Percentiles rank a stretch among this genome's conserved stretches.
phyloP scores from a whole-genome alignment of 176 grass and related monocot species.

The Carex pumila region DNA sequence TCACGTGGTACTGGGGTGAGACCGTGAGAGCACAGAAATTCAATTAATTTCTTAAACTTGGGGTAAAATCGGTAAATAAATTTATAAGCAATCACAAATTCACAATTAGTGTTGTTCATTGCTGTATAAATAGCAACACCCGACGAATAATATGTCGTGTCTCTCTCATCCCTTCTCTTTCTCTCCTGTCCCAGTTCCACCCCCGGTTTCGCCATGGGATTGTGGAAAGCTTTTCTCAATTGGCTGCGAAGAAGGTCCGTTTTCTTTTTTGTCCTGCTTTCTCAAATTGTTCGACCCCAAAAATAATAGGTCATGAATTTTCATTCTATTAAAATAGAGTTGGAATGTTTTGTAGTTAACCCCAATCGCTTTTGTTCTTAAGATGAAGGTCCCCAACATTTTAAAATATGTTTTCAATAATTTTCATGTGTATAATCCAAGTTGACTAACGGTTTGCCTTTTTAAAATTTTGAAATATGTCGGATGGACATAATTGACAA shows the following conservation, averaged over 20 bases:
- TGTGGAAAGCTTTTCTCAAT: conserved; percentile 96
- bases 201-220: conserved; percentile 47
- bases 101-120: too few species aligned
- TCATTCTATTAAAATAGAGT: not conserved
- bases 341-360: not conserved
- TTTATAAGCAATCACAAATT: not conserved
- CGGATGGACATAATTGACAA: too few species aligned
- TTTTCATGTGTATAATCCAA: not conserved
- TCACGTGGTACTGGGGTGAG: too few species aligned
- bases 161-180: not conserved
- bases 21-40: too few species aligned
- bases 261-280: not conserved
- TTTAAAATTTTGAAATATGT: not conserved
- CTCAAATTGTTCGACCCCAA: not conserved
- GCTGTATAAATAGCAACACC: too few species aligned
- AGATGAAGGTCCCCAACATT: not conserved
- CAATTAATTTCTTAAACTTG: too few species aligned
- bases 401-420: not conserved
- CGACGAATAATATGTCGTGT: not conserved
- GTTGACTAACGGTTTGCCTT: too few species aligned
- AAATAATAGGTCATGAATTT: not conserved
- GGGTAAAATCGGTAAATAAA: too few species aligned
- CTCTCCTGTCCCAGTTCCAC: not conserved
- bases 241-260: conserved; percentile 90
- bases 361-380: not conserved